These are phyloP conservation scores for Phialemonium atrogriseum DNA, from an alignment of 2,329 filamentous ascomycete species.

Conservation along the genomic window DNA sequence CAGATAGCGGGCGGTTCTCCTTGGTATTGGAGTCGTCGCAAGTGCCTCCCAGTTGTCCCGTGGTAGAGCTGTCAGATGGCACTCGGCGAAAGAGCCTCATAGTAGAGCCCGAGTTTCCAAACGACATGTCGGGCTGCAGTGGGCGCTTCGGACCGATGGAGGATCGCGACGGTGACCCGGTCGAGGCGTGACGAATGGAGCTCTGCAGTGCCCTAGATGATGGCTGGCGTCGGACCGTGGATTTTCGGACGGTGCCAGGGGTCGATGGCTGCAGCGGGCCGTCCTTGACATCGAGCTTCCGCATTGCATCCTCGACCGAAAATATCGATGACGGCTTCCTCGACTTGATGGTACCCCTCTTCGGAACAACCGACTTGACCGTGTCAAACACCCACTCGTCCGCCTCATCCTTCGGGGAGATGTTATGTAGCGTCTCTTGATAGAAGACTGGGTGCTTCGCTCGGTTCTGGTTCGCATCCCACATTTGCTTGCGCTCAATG, in stretches of 20 bases:
- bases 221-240: conserved; percentile 40
- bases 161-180: conserved; percentile 32
- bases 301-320: conserved; percentile 51
- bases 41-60: conserved; percentile 27
- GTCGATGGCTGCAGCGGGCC: conserved; percentile 49
- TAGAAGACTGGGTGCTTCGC: conserved; percentile 75
- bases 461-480: conserved; percentile 64
- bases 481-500: conserved; percentile 74
- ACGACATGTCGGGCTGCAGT: conserved; percentile 81
- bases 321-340: conserved; percentile 50
- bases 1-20: conserved; percentile 53
- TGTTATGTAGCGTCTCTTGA: conserved; percentile 77
- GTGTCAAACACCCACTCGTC: conserved; percentile 97
- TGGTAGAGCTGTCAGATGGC: conserved; percentile 55
- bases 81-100: conserved; percentile 87
- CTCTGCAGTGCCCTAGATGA: conserved; percentile 20
- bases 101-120: conserved; percentile 87
- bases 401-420: conserved; percentile 58
- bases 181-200: conserved; percentile 20
- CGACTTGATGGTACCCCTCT: conserved; percentile 41
- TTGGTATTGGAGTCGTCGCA: conserved; percentile 39
- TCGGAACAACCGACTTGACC: conserved; percentile 63
- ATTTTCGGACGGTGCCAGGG: conserved; percentile 51
- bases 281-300: conserved; percentile 53
- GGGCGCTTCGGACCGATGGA: conserved; percentile 58